These are phyloP conservation scores for Clonostachys rhizophaga DNA, from an alignment of 2,329 filamentous ascomycete species.

Conservation along the genomic window DNA sequence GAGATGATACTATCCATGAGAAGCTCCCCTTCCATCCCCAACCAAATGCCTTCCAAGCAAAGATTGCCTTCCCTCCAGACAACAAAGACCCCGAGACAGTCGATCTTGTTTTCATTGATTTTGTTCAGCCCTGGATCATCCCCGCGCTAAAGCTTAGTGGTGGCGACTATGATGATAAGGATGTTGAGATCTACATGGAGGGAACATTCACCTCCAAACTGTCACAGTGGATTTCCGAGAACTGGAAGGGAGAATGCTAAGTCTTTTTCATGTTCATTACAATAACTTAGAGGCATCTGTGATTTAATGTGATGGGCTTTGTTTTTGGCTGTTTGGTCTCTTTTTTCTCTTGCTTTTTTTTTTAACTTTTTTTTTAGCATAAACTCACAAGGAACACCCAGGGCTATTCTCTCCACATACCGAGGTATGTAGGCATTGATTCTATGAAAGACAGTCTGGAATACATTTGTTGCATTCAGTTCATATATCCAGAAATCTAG, in stretches of 20 bases:
- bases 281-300: too few species aligned
- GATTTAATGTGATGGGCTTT: too few species aligned
- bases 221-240: conserved; percentile 50
- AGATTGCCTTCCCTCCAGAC: conserved; percentile 54
- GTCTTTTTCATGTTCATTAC: too few species aligned
- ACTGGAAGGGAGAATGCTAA: conserved; percentile 49
- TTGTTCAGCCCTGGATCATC: conserved; percentile 78
- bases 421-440: too few species aligned
- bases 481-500: too few species aligned
- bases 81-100: conserved; percentile 61
- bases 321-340: too few species aligned
- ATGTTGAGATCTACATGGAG: conserved; percentile 47
- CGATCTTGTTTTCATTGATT: conserved; percentile 88
- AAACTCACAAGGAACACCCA: too few species aligned
- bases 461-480: too few species aligned
- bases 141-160: conserved; percentile 63
- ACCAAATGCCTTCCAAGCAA: conserved; percentile 78
- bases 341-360: too few species aligned
- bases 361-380: too few species aligned
- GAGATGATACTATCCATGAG: conserved; percentile 84
- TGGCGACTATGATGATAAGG: conserved; percentile 38
- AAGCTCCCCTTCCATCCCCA: conserved; percentile 70
- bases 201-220: conserved; percentile 52
- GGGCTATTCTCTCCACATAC: too few species aligned
- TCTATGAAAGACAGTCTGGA: too few species aligned